Evolutionary conservation across 1,284 basidiomycete genomes (phyloP).

Genomic region (Cerrena zonata): DNA sequence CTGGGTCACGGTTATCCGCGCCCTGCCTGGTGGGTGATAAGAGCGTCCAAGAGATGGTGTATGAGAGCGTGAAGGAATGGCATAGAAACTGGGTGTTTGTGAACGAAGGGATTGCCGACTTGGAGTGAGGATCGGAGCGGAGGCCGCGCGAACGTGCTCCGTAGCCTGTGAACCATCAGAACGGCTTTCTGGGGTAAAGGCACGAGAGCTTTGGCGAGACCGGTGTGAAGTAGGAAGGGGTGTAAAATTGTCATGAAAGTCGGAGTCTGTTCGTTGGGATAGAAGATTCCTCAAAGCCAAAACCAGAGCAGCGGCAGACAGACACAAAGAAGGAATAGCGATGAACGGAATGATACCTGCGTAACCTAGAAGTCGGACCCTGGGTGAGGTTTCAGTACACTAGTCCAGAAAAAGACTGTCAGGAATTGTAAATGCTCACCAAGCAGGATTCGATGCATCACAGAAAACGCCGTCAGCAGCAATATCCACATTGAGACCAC

Average conservation of each 20-base stretch:
- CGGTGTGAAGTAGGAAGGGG: constrained; percentile 18
- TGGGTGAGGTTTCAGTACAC: constrained; percentile 20
- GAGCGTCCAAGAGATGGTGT: constrained; percentile 16
- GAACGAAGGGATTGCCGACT: background rate
- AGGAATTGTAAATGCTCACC: constrained; percentile 30
- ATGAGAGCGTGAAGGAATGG: constrained; percentile 18
- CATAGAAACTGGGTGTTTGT: constrained; percentile 6
- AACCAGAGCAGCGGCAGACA: constrained; percentile 38
- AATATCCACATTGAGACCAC: constrained; percentile 39
- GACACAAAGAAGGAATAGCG: constrained; percentile 45
- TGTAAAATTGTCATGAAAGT: constrained; percentile 15
- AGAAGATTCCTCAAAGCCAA: constrained; percentile 11
- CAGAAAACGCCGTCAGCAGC: constrained; percentile 50
- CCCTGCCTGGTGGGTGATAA: constrained; percentile 9
- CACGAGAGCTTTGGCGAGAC: constrained; percentile 3
- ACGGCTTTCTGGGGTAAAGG: constrained; percentile 4
- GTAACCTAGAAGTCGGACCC: constrained; percentile 58
- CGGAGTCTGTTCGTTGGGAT: constrained; percentile 20
- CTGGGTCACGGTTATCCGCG: background rate
- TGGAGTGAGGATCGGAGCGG: constrained; percentile 5
- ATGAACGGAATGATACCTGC: constrained; percentile 50
- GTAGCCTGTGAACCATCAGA: background rate
- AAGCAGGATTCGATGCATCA: constrained; percentile 47
- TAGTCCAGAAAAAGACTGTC: background rate
- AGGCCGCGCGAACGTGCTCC: constrained; percentile 6